Evolutionary conservation across 345 rosid species (phyloP).

Genomic region (Nephelium lappaceum): DNA sequence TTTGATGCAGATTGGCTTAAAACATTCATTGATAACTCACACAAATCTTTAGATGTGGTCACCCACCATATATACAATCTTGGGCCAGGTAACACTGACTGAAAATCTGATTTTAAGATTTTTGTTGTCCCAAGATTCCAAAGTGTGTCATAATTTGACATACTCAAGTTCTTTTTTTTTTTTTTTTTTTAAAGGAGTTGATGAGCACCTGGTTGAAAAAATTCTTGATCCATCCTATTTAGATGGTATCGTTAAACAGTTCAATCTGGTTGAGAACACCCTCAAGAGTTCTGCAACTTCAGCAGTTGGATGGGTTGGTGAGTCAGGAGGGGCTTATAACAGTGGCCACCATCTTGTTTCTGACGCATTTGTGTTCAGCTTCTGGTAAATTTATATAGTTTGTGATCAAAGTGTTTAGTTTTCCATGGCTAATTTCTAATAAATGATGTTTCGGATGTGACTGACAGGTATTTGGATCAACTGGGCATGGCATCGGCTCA

Average conservation of each 20-base stretch:
- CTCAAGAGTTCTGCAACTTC: conserved; percentile 57
- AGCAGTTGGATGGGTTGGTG: conserved; percentile 87
- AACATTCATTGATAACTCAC: conserved; percentile 56
- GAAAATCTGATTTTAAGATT: conserved; percentile 3
- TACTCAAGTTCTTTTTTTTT: not conserved
- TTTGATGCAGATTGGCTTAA: conserved; percentile 70
- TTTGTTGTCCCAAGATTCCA: conserved; percentile 5
- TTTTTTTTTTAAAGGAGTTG: conserved; percentile 51
- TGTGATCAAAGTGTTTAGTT: not conserved
- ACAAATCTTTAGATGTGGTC: conserved; percentile 51
- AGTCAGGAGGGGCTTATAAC: conserved; percentile 96
- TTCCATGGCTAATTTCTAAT: conserved; percentile 11
- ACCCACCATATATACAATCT: conserved; percentile 94
- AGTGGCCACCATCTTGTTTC: conserved; percentile 78
- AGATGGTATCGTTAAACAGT: conserved; percentile 57
- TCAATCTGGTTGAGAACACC: conserved; percentile 49
- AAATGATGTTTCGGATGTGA: not conserved
- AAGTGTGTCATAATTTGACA: conserved; percentile 20
- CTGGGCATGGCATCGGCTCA: conserved; percentile 72
- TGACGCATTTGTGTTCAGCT: conserved; percentile 84
- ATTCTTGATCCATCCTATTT: conserved; percentile 76
- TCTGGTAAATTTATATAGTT: conserved; percentile 59
- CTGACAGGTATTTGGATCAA: conserved; percentile 88
- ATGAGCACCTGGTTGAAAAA: conserved; percentile 58
- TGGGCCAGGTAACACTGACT: conserved; percentile 69